Base-by-base conservation (phyloP, 768 basidiomycete species). In the Mycena metata region DNA sequence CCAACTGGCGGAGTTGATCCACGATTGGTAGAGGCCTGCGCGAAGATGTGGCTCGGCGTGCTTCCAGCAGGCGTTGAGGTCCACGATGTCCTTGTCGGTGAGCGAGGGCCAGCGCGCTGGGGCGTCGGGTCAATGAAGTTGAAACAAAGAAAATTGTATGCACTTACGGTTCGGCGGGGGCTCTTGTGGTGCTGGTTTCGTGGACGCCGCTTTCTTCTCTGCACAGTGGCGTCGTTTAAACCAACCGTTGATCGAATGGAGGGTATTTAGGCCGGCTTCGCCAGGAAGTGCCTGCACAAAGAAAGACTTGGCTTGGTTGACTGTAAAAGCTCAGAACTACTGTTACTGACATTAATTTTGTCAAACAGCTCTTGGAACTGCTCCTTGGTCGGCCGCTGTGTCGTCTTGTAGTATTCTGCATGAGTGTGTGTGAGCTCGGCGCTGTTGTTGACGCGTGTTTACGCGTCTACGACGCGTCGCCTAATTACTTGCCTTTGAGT, bases 71-170 rank as follows among this genome's bases (percentile, higher is more conserved):
- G 8, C 33, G 11, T 21, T 30, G 19, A 62, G 60, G 12, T 12
- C 5, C 15, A 0, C 6, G 11, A 24, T 12, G 26, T 15, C 24
- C 0, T 50, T 13, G 4, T 46, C 4, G 2, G n/a, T 51, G 15
- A 65, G 49, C 24, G 64, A 50, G 19, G 64, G 64, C 15, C 50
- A 65, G 19, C 17, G 36, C 17, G 64, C 64, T 65, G 21, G 6
- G 12, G n/a, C 21, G 41, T 23, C 42, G 23, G 2, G 57, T 46
- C 12, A n/a, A n/a, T n/a, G n/a, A n/a, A n/a, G n/a, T n/a, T n/a
- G n/a, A n/a, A n/a, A n/a, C n/a, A n/a, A n/a, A n/a, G n/a, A n/a
- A n/a, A n/a, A n/a, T n/a, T n/a, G n/a, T n/a, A n/a, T n/a, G n/a
- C n/a, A n/a, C n/a, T 39, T 39, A 39, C 39, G 39, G 39, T 39